phyloP scores from a whole-genome alignment of 176 grass and related monocot genomes.

The Luzula sylvatica region DNA sequence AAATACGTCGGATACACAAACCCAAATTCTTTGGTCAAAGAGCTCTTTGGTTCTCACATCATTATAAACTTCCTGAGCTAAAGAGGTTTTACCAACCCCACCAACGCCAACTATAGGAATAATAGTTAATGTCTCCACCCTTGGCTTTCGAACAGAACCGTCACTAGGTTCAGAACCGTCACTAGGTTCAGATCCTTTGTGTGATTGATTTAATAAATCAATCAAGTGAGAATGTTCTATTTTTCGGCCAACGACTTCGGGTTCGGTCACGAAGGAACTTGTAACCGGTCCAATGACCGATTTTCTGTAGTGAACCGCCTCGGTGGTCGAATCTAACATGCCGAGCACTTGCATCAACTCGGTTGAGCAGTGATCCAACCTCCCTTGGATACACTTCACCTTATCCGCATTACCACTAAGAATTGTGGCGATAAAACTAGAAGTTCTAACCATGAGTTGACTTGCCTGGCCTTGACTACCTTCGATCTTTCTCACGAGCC shows the following conservation, averaged over 20 bases:
- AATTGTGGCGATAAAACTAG: neutral
- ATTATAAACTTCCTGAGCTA: conserved; percentile 23
- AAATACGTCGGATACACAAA: conserved; percentile 18
- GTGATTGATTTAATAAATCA: neutral
- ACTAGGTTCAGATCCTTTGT: neutral
- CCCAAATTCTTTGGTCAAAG: conserved; percentile 22
- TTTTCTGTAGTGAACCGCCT: neutral
- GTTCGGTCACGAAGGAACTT: conserved; percentile 9
- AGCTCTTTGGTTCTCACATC: conserved; percentile 1
- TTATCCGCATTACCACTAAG: conserved; percentile 5
- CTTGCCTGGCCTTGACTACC: too few relatives aligned
- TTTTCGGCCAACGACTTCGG: conserved; percentile 21
- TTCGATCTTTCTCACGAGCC: neutral
- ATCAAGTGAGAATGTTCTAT: conserved; percentile 10
- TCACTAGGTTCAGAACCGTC: neutral
- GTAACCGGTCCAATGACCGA: conserved; percentile 13
- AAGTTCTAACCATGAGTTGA: neutral
- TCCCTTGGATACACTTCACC: neutral
- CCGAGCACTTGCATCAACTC: conserved; percentile 17
- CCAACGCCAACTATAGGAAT: conserved; percentile 28
- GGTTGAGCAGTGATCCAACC: conserved; percentile 5
- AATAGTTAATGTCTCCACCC: conserved; percentile 2
- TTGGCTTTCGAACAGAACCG: neutral
- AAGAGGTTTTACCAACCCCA: conserved; percentile 28
- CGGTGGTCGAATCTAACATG: neutral